Conservation (phyloP, 805 yeast genomes). For the Candida rishiriensis region DNA sequence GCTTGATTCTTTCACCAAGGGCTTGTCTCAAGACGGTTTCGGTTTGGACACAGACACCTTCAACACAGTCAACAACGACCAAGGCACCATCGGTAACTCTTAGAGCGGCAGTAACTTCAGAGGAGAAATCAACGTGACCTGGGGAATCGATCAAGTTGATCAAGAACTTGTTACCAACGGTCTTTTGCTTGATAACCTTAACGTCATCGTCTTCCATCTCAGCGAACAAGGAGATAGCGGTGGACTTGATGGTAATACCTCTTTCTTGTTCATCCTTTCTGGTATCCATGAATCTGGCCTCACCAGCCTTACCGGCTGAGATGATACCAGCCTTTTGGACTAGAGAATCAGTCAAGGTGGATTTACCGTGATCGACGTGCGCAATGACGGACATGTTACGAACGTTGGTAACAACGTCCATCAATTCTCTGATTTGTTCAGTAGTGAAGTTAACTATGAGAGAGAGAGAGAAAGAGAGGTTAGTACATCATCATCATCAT, state of each 20-base stretch:
- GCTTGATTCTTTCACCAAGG: constrained; percentile 98
- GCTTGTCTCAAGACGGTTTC: constrained; percentile 99
- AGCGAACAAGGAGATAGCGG: constrained; percentile 95
- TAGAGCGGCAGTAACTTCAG: constrained; percentile 99
- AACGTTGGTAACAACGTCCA: constrained; percentile 99
- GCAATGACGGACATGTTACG: constrained; percentile 99
- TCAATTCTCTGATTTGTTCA: constrained; percentile 95
- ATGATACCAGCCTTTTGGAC: constrained; percentile 99
- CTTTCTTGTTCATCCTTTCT: constrained; percentile 99
- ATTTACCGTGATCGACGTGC: constrained; percentile 99
- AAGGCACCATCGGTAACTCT: constrained; percentile 99
- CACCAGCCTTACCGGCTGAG: constrained; percentile 99
- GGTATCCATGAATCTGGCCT: constrained; percentile 99
- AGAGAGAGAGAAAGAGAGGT: not conserved
- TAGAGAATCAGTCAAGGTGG: constrained; percentile 97
- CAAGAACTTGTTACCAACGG: constrained; percentile 90
- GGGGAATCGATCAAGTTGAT: constrained; percentile 99
- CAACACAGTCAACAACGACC: constrained; percentile 98
- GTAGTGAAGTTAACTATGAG: constrained; percentile 52
- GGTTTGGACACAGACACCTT: constrained; percentile 99
- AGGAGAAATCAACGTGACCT: constrained; percentile 99
- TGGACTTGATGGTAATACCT: constrained; percentile 99
- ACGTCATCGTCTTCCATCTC: constrained; percentile 81
- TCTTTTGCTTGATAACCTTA: constrained; percentile 87
- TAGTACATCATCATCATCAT: not conserved